phyloP scores from a whole-genome alignment of 2,329 filamentous ascomycete species.

The Blastomyces gilchristii region DNA sequence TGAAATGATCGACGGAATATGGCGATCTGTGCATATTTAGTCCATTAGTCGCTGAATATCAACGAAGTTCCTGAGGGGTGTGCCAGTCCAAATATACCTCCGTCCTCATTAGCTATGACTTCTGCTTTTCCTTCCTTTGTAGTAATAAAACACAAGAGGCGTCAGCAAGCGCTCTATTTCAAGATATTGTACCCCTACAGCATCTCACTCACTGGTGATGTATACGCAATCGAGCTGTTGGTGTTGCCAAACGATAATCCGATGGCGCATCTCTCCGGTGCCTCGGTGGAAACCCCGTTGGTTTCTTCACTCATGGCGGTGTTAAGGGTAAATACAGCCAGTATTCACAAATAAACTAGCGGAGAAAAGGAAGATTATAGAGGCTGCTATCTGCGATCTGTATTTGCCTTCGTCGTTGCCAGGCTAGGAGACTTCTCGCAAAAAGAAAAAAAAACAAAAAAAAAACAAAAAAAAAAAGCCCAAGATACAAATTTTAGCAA shows the following conservation, averaged over 20 bases:
- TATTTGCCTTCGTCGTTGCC: not conserved
- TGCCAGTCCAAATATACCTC: slow-evolving; percentile 49
- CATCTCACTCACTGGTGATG: slow-evolving; percentile 45
- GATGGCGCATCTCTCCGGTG: slow-evolving; percentile 57
- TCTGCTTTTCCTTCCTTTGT: slow-evolving; percentile 78
- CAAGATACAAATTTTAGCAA: not conserved
- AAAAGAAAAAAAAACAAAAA: not conserved
- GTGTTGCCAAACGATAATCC: slow-evolving; percentile 97
- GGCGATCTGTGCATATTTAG: slow-evolving; percentile 56
- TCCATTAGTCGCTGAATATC: slow-evolving; percentile 14
- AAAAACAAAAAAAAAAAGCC: not conserved
- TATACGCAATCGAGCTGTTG: slow-evolving; percentile 93
- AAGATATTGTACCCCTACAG: not conserved
- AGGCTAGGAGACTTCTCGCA: not conserved
- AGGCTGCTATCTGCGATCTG: not conserved
- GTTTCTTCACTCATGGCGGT: slow-evolving; percentile 42
- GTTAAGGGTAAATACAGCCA: not conserved
- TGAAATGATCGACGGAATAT: slow-evolving; percentile 88
- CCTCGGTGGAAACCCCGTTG: slow-evolving; percentile 39
- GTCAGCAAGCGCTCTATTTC: slow-evolving; percentile 13
- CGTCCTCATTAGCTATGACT: slow-evolving; percentile 98
- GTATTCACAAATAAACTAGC: not conserved
- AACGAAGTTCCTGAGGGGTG: not conserved
- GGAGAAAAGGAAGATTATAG: not conserved
- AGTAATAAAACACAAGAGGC: slow-evolving; percentile 6